Conservation (phyloP, 345 rosid species). For the Hirschfeldia incana region DNA sequence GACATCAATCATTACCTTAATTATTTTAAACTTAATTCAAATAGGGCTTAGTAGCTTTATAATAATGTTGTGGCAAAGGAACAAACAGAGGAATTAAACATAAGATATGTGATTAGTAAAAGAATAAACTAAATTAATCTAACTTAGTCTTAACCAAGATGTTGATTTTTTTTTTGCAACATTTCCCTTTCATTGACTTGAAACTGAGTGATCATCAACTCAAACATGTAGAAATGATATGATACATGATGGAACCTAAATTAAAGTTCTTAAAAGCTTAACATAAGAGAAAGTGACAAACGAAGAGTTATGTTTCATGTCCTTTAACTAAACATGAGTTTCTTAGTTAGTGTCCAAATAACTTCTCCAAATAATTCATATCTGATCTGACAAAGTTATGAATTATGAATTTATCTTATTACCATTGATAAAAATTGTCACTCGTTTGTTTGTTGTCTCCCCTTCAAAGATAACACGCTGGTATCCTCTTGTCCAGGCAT, state of each 20-base stretch:
- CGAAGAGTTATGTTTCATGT: not conserved
- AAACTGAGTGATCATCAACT: not conserved
- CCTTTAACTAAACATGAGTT: not conserved
- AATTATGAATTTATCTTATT: not conserved
- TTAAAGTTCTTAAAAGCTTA: not conserved
- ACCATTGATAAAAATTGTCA: not conserved
- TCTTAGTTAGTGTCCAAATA: not conserved
- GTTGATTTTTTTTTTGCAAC: not conserved
- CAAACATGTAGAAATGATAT: not conserved
- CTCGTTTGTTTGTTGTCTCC: not conserved
- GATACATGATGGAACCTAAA: not conserved
- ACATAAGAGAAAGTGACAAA: not conserved
- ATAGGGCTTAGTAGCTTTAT: constrained; percentile 3
- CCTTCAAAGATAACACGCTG: not conserved
- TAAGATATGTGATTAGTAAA: not conserved
- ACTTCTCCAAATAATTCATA: not conserved
- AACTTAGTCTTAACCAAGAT: not conserved
- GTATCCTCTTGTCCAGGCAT: not conserved
- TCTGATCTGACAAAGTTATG: not conserved
- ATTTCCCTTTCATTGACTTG: not conserved
- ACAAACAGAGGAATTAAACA: constrained; percentile 3
- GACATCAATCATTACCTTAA: constrained; percentile 46
- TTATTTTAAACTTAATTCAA: constrained; percentile 26
- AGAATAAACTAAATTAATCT: not conserved
- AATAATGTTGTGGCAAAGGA: not conserved